Evolutionary conservation across 768 basidiomycete species (phyloP), one percentile per base, ranked within the genome.

Genomic region (Hygrophoropsis aurantiaca): DNA sequence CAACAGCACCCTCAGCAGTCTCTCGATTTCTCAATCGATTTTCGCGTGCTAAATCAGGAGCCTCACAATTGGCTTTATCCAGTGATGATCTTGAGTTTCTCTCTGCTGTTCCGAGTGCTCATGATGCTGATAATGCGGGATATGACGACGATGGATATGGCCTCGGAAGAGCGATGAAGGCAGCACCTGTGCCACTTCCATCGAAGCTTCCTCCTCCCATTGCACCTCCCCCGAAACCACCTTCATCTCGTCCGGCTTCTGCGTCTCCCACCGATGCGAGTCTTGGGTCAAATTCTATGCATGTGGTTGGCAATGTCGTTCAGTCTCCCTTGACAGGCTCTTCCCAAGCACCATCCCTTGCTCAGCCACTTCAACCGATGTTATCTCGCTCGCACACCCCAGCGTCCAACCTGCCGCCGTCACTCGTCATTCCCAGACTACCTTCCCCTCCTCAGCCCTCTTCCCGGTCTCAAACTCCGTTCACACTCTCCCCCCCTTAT

Each of bases 11-110:
- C 23, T 90, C 92, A 0, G 88, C 81, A 7, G 87, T 94, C 25
- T 90, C 90, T 10, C 81, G 92, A 4, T 94, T 94, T 61, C 73
- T 93, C 40, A 81, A 78, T 41, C 80, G 89, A 40, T 88, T 94
- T 63, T 83, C 82, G 7, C 78, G 81, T 18, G 65, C 66, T 21
- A 73, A 68, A 39, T 54, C 71, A 16, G 50, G 66, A 3, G 51
- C 59, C 21, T 47, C 70, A 40, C 66, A 69, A 25, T 62, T 94
- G 26, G 78, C 89, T 11, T 74, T 94, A 15, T 89, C 89, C 13
- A 72, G 79, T 1, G 83, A 89, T 48, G 93, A 95, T 61, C 73
- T 95, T 23, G 85, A 90, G 53, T 94, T 87, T 59, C 73, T 95
- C 16, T 80, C 80, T 26, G 73, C 71, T 46, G 85, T 79, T 9